Evolutionary conservation across 2,329 filamentous ascomycete genomes (phyloP).

Genomic region (Paracamarosporium sp.): DNA sequence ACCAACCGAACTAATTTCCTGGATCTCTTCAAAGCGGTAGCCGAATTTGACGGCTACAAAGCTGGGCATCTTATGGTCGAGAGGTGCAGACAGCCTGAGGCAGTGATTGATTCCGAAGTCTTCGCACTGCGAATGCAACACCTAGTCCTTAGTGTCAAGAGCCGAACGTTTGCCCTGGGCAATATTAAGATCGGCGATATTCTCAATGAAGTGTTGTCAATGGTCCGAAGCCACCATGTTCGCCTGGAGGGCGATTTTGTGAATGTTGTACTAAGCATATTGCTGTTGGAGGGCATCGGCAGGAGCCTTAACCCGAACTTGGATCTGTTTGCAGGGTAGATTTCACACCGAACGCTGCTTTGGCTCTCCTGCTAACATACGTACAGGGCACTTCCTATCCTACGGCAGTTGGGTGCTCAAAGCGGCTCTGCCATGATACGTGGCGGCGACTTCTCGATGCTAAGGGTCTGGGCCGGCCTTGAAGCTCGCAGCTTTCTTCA

Average conservation of each 20-base stretch:
- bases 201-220: conserved; percentile 83
- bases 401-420: conserved; percentile 84
- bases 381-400: conserved; percentile 80
- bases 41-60: conserved; percentile 96
- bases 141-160: conserved; percentile 89
- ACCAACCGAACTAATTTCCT: conserved; percentile 90
- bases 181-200: conserved; percentile 98
- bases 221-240: conserved; percentile 93
- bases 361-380: conserved; percentile 15
- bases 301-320: conserved; percentile 83
- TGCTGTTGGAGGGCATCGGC: conserved; percentile 93
- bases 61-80: conserved; percentile 96
- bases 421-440: conserved; percentile 65
- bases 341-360: conserved; percentile 7
- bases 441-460: conserved; percentile 67
- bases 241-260: conserved; percentile 96
- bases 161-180: conserved; percentile 85
- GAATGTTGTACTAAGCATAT: conserved; percentile 94
- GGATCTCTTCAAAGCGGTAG: conserved; percentile 92
- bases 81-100: conserved; percentile 88
- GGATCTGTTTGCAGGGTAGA: conserved; percentile 79
- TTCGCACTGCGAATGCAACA: conserved; percentile 98
- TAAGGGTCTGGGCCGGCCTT: conserved; percentile 89
- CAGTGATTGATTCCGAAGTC: conserved; percentile 85
- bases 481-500: conserved; percentile 90